Evolutionary conservation across 371 early-diverging fungal species (phyloP).

Genomic region (Syncephalis plumigaleata): DNA sequence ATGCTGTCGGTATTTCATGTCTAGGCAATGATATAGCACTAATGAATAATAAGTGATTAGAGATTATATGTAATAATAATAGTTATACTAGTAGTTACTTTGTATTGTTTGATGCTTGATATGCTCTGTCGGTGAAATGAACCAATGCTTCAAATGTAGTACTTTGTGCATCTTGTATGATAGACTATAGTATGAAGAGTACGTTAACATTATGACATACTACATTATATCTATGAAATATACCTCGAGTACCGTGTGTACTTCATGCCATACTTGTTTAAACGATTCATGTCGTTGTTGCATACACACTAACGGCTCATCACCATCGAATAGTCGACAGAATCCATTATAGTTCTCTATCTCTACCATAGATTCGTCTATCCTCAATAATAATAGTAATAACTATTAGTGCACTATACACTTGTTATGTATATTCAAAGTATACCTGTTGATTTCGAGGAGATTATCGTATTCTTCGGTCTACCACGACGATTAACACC

Average conservation of each 20-base stretch:
- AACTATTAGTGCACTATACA: too few species aligned
- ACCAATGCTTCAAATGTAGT: not conserved
- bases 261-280: conserved; percentile 17
- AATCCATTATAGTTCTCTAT: conserved; percentile 11
- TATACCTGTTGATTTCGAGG: too few species aligned
- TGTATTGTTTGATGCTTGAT: not conserved
- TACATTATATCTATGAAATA: too few species aligned
- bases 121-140: not conserved
- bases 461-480: too few species aligned
- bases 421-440: too few species aligned
- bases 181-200: not conserved
- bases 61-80: too few species aligned
- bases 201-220: not conserved
- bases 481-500: too few species aligned
- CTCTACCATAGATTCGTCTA: too few species aligned
- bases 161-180: not conserved
- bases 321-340: conserved; percentile 21
- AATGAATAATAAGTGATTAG: too few species aligned
- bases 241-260: conserved; percentile 23
- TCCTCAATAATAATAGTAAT: too few species aligned
- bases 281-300: conserved; percentile 17
- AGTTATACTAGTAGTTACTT: not conserved
- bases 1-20: conserved; percentile 45
- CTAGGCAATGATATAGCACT: conserved; percentile 17
- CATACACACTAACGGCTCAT: conserved; percentile 21